Percentiles rank a stretch among this genome's conserved stretches.
Conservation (phyloP, 2,329 filamentous ascomycete genomes). For the Stagonosporopsis chrysanthemi region DNA sequence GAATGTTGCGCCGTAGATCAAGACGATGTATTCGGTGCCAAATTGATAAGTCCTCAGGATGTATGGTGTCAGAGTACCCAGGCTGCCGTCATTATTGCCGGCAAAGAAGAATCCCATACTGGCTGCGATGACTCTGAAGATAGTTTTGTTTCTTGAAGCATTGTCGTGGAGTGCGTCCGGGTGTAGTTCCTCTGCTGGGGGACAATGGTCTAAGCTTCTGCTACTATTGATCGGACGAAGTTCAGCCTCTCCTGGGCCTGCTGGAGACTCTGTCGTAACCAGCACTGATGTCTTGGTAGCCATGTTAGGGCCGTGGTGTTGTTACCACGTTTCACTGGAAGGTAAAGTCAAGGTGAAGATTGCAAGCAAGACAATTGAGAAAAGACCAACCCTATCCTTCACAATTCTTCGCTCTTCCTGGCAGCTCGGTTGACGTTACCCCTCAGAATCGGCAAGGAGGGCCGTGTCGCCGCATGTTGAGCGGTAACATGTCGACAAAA, state of each 20-base stretch:
- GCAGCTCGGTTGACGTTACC: not conserved
- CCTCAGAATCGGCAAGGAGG: not conserved
- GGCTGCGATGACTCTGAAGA: slow-evolving; percentile 23
- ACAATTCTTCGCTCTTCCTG: slow-evolving; percentile 5
- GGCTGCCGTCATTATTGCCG: slow-evolving; percentile 69
- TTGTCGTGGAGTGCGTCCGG: not conserved
- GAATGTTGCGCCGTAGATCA: slow-evolving; percentile 66
- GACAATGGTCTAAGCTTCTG: not conserved
- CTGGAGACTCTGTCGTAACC: not conserved
- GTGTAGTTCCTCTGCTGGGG: not conserved
- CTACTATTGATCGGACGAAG: not conserved
- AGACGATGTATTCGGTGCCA: slow-evolving; percentile 54
- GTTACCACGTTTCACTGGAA: no score
- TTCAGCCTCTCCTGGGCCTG: not conserved
- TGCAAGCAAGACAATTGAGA: not conserved
- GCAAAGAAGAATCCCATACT: slow-evolving; percentile 70
- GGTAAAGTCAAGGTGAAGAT: not conserved
- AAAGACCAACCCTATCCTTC: not conserved
- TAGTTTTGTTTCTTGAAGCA: no score
- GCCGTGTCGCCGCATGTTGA: not conserved
- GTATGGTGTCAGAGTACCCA: slow-evolving; percentile 70
- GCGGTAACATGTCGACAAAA: no score
- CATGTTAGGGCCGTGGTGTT: not conserved
- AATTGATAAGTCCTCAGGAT: slow-evolving; percentile 65
- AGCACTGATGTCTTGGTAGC: not conserved